These are phyloP conservation scores for Fagus sylvatica DNA, from an alignment of 306 rosid genomes.

Conservation along the genomic window DNA sequence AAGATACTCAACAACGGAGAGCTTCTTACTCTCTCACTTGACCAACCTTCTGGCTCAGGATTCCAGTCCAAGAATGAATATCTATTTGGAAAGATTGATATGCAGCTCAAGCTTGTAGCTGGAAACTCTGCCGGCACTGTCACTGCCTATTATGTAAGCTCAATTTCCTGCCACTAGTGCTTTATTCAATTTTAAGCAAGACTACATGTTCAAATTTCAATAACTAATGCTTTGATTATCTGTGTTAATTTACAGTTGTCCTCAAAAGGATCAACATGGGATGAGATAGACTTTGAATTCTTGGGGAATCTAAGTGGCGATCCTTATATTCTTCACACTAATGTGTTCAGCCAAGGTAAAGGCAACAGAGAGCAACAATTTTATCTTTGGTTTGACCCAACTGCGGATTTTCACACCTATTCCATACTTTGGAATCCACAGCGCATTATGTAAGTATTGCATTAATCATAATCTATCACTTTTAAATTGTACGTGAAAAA, in stretches of 20 bases:
- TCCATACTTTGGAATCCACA: conserved; percentile 69
- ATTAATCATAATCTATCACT: no score
- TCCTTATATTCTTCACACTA: conserved; percentile 70
- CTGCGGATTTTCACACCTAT: conserved; percentile 70
- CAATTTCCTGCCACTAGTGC: background rate
- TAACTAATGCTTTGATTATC: background rate
- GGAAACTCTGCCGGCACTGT: conserved; percentile 86
- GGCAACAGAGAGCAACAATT: conserved; percentile 81
- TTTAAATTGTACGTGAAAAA: no score
- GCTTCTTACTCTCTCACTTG: conserved; percentile 54
- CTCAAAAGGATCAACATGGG: conserved; percentile 66
- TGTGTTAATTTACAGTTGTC: conserved; percentile 43
- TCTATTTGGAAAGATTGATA: conserved; percentile 61
- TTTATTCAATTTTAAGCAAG: background rate
- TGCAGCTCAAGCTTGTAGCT: conserved; percentile 78
- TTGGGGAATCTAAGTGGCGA: conserved; percentile 72
- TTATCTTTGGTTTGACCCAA: conserved; percentile 78
- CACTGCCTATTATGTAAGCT: conserved; percentile 70
- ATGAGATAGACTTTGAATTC: conserved; percentile 77
- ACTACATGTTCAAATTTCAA: background rate
- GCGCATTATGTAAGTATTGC: conserved; percentile 50
- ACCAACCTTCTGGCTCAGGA: conserved; percentile 68
- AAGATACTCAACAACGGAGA: conserved; percentile 60
- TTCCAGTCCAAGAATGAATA: conserved; percentile 64
- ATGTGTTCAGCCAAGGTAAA: conserved; percentile 68